Evolutionary conservation across 1,139 yeast genomes (phyloP).

Genomic region (Taiozyma sp.): DNA sequence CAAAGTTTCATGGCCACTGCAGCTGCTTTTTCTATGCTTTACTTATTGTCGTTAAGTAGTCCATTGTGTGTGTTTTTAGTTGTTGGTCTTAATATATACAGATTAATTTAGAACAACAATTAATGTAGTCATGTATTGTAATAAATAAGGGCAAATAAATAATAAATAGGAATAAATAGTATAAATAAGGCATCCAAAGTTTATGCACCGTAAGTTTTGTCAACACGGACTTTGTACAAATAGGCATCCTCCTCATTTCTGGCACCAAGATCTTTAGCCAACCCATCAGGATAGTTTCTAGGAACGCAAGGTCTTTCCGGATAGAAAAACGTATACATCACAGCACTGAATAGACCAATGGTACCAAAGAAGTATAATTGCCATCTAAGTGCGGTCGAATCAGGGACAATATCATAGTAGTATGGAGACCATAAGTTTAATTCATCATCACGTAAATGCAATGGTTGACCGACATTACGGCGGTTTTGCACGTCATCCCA

Average conservation of each 20-base stretch:
- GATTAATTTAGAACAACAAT: not conserved
- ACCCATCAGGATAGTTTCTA: slow-evolving; percentile 73
- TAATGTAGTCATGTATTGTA: not conserved
- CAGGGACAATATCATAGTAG: slow-evolving; percentile 54
- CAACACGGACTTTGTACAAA: slow-evolving; percentile 16
- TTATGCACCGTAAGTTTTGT: slow-evolving; percentile 11
- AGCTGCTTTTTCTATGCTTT: not conserved
- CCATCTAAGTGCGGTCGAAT: slow-evolving; percentile 53
- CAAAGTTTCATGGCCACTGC: not conserved
- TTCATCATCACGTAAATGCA: slow-evolving; percentile 65
- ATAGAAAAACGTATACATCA: slow-evolving; percentile 51
- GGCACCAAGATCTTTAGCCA: slow-evolving; percentile 55
- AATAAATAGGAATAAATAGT: not conserved
- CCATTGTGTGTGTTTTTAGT: not conserved
- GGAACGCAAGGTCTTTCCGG: slow-evolving; percentile 79
- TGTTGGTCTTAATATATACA: not conserved
- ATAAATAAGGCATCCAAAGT: not conserved
- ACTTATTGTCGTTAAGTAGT: not conserved
- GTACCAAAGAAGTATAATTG: slow-evolving; percentile 47
- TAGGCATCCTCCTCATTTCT: slow-evolving; percentile 27
- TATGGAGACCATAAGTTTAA: slow-evolving; percentile 89
- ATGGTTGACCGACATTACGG: slow-evolving; percentile 71
- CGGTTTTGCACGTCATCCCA: slow-evolving; percentile 82
- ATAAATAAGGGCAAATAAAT: not conserved
- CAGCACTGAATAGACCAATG: slow-evolving; percentile 48